Evolutionary conservation across 78 protist species (phyloP), one percentile per base, ranked within the genome.

Genomic region (Bodo saltans): DNA sequence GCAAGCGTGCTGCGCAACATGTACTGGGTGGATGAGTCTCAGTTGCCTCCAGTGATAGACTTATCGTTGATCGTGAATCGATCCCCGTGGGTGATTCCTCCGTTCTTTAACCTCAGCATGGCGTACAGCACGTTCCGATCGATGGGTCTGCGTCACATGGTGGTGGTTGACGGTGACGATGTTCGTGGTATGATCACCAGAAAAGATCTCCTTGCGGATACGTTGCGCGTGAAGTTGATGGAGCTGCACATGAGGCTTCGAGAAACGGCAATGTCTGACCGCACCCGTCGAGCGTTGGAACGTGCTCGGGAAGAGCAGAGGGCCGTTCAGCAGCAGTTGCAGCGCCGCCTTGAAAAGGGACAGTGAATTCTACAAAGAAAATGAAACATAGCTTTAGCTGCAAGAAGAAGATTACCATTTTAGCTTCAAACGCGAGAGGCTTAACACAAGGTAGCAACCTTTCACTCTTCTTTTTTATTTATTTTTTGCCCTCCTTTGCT

Each of bases 161-260:
- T 76, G 21, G 74, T 74, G 33, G 67, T 2, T 73, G 42, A 2
- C 28, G 35, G 3, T 33, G n/a, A 17, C 30, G 60, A 4, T 27
- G 73, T 74, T 27, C 68, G 72, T n/a, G 90, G 90, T 28, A 70
- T 87, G 78, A 8, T 87, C 23, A 72, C 90, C 34, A 35, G 90
- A 1, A 87, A 87, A 37, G 85, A 87, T 35, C 52, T 87, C 28
- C 32, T 87, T 47, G n/a, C 60, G 60, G 8, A 8, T 47, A 8
- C 60, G 60, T 23, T 17, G 60, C 8, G n/a, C n/a, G 17, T 47
- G 60, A 47, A 8, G 60, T 23, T 17, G 60, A 47, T 17, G 60
- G 17, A 8, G 60, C 8, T 17, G 60, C 8, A 8, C n/a, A 47
- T 17, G 60, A 47, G 60, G 60, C 60, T n/a, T n/a, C n/a, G n/a